phyloP scores from a whole-genome alignment of 805 yeast species.

The Candida lessepsii region DNA sequence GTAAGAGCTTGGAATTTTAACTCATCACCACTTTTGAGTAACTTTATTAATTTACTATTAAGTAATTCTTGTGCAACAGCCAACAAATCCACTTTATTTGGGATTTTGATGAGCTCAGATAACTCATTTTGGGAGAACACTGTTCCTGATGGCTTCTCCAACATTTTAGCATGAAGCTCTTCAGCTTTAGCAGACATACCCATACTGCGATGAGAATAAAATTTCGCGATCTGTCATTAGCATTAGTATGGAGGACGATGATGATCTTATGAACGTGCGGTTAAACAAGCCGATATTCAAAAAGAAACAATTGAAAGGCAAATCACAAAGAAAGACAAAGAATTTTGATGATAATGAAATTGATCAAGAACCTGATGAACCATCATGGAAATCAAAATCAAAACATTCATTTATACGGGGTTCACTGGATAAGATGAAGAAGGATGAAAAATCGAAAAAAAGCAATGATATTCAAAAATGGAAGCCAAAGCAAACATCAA shows the following conservation, averaged over 20 bases:
- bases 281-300: slow-evolving; percentile 9
- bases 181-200: slow-evolving; percentile 45
- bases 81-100: slow-evolving; percentile 46
- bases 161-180: slow-evolving; percentile 64
- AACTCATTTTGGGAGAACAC: slow-evolving; percentile 71
- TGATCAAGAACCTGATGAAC: slow-evolving; percentile 2
- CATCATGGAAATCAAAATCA: not conserved
- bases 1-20: slow-evolving; percentile 75
- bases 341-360: not conserved
- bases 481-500: not conserved
- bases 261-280: not conserved
- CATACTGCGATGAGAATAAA: slow-evolving; percentile 8
- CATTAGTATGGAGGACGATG: not conserved
- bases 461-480: slow-evolving; percentile 2
- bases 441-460: not conserved
- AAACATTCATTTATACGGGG: not conserved
- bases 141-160: slow-evolving; percentile 45
- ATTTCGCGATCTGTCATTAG: not conserved
- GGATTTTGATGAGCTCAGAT: slow-evolving; percentile 44
- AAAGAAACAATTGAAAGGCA: slow-evolving; percentile 8
- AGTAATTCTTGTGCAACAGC: slow-evolving; percentile 50
- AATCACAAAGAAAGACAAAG: not conserved
- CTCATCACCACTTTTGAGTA: slow-evolving; percentile 65
- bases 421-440: no score
- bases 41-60: slow-evolving; percentile 61